These are phyloP conservation scores for Rubroboletus satanas DNA, from an alignment of 768 basidiomycete species.

Conservation along the genomic window DNA sequence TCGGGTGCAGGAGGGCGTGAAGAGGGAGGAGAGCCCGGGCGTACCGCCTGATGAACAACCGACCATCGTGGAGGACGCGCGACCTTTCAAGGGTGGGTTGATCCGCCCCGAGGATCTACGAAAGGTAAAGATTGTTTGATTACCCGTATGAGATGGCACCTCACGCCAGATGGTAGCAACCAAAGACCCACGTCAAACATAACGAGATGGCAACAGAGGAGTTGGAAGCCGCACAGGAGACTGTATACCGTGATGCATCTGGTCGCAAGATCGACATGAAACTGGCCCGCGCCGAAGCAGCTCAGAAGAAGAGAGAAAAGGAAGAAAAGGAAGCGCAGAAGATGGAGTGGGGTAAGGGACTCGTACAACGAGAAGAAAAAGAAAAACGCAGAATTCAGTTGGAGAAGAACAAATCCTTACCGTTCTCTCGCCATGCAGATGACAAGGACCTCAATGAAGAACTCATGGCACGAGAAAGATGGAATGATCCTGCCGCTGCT, in stretches of 20 bases:
- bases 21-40: constrained; percentile 47
- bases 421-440: constrained; percentile 77
- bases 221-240: constrained; percentile 71
- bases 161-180: constrained; percentile 27
- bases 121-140: constrained; percentile 37
- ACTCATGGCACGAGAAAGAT: constrained; percentile 72
- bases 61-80: constrained; percentile 45
- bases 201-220: constrained; percentile 43
- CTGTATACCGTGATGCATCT: constrained; percentile 87
- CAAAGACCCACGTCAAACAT: constrained; percentile 36
- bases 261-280: constrained; percentile 90
- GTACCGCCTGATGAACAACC: constrained; percentile 68
- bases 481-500: constrained; percentile 97
- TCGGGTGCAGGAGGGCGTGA: constrained; percentile 53
- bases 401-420: constrained; percentile 59
- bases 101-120: constrained; percentile 72
- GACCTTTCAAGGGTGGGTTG: constrained; percentile 67
- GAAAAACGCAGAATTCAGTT: constrained; percentile 63
- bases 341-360: constrained; percentile 98
- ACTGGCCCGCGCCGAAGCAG: constrained; percentile 79
- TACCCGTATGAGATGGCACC: neutral
- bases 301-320: constrained; percentile 69
- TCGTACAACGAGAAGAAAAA: constrained; percentile 81
- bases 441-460: constrained; percentile 86
- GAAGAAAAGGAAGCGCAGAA: constrained; percentile 86